Conservation (phyloP, 345 rosid genomes). For the Corchorus capsularis region DNA sequence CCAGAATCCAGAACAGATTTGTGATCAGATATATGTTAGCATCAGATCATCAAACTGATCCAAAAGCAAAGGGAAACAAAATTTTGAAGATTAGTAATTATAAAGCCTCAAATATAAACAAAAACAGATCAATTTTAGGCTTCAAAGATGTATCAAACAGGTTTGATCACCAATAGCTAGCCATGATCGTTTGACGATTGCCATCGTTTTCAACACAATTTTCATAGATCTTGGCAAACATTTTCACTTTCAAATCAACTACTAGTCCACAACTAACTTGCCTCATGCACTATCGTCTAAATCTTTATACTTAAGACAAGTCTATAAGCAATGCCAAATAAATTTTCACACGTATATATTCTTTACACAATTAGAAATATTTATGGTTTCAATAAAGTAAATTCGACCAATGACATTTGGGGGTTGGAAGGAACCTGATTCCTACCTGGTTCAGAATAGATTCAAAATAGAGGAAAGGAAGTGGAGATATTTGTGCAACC, state of each 20-base stretch:
- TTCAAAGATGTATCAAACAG: background rate
- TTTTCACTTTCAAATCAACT: background rate
- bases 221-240: conserved; percentile 6
- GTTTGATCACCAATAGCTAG: background rate
- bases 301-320: too few relatives aligned
- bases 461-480: background rate
- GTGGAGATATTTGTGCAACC: background rate
- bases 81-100: too few relatives aligned
- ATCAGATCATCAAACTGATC: too few relatives aligned
- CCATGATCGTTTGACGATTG: background rate
- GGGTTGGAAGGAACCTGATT: background rate
- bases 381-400: too few relatives aligned
- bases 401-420: background rate
- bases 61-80: too few relatives aligned
- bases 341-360: too few relatives aligned
- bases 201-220: conserved; percentile 1
- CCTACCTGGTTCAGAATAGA: background rate
- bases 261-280: too few relatives aligned
- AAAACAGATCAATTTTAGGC: background rate
- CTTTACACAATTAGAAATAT: too few relatives aligned
- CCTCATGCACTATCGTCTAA: too few relatives aligned
- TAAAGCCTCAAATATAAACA: too few relatives aligned
- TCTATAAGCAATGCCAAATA: too few relatives aligned
- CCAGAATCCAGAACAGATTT: background rate
- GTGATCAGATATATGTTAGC: too few relatives aligned